Percentiles rank a stretch among this genome's conserved stretches.
These are phyloP conservation scores for Termitomyces sp. DNA, from an alignment of 768 basidiomycete genomes.

Conservation along the genomic window DNA sequence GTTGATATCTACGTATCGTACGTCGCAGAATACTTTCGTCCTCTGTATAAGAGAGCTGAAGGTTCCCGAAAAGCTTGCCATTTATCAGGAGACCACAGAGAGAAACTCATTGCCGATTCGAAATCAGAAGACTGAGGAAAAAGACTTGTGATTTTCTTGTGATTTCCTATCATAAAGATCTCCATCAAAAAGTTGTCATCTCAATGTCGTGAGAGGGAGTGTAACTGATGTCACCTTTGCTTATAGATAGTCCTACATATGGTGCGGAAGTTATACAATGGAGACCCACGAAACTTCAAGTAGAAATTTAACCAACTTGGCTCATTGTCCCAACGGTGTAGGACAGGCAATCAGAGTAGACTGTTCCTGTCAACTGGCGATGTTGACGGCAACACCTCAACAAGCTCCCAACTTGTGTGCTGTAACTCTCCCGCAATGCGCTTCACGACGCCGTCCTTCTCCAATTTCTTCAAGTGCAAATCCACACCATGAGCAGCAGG, in stretches of 20 bases:
- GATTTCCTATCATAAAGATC: background rate
- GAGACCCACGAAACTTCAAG: background rate
- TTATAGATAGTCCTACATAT: background rate
- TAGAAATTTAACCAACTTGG: background rate
- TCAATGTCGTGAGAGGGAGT: too few species aligned
- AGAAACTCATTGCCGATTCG: background rate
- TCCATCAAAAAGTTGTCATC: background rate
- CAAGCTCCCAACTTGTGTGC: slow-evolving; percentile 41
- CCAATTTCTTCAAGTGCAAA: slow-evolving; percentile 70
- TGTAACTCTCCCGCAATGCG: slow-evolving; percentile 45
- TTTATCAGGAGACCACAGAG: background rate
- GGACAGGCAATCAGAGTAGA: background rate
- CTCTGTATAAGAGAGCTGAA: background rate
- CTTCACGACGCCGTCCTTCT: slow-evolving; percentile 54
- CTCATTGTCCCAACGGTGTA: background rate
- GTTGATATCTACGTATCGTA: background rate
- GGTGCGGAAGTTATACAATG: background rate
- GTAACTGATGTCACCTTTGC: too few species aligned
- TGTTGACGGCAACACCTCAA: slow-evolving; percentile 10
- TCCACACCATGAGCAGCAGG: slow-evolving; percentile 66
- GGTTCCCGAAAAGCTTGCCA: background rate
- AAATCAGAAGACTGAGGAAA: background rate
- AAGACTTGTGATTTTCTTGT: too few species aligned
- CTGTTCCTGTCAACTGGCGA: slow-evolving; percentile 12
- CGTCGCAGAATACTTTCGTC: background rate